These are phyloP conservation scores for Sophora flavescens DNA, from an alignment of 306 rosid genomes.

Conservation along the genomic window DNA sequence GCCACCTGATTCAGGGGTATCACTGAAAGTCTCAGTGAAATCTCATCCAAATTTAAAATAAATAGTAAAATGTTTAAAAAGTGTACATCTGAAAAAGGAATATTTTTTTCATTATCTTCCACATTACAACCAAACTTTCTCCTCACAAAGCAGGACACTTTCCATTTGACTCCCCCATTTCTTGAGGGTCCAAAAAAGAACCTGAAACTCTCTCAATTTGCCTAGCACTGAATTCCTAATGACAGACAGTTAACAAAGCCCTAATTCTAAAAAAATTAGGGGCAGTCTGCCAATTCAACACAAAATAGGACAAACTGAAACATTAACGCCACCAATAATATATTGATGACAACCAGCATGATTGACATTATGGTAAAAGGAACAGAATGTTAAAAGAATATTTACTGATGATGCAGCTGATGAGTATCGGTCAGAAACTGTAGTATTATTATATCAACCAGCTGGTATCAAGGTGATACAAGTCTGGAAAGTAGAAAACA, in stretches of 20 bases:
- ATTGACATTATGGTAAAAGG: background rate
- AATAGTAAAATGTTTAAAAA: background rate
- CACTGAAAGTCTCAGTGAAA: slow-evolving; percentile 26
- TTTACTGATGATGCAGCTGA: too few species aligned
- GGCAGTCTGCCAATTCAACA: background rate
- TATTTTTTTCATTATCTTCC: background rate
- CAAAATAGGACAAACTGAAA: slow-evolving; percentile 2
- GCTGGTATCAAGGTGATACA: too few species aligned
- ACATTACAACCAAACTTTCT: background rate
- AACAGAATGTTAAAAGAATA: slow-evolving; percentile 19
- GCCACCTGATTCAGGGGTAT: slow-evolving; percentile 67
- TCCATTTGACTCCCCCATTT: slow-evolving; percentile 16
- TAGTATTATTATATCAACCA: too few species aligned
- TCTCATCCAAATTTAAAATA: slow-evolving; percentile 32
- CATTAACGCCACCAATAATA: background rate
- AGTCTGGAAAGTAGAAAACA: too few species aligned
- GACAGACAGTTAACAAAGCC: slow-evolving; percentile 11
- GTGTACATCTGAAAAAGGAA: slow-evolving; percentile 10
- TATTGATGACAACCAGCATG: background rate
- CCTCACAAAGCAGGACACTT: slow-evolving; percentile 21
- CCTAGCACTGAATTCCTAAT: slow-evolving; percentile 11
- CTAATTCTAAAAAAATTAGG: background rate
- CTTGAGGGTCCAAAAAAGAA: slow-evolving; percentile 11
- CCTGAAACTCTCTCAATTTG: slow-evolving; percentile 5
- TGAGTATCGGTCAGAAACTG: too few species aligned